Percentiles rank a stretch among this genome's conserved stretches.
Conservation (phyloP, 2,329 filamentous ascomycete genomes). For the Tolypocladium pustulatum region DNA sequence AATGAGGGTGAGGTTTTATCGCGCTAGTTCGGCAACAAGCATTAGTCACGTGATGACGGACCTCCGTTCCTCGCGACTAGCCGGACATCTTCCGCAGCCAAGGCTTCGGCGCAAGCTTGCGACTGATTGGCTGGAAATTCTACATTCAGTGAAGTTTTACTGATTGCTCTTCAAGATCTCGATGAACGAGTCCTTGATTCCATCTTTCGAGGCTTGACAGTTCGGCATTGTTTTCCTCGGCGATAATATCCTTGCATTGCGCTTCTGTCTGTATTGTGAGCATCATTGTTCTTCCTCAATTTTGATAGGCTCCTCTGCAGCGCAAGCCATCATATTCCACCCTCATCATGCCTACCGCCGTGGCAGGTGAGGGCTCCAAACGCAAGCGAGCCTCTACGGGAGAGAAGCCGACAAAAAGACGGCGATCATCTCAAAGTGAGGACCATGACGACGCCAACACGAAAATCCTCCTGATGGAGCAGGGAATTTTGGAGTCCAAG, state of each 20-base stretch:
- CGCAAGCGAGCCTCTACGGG: conserved; percentile 37
- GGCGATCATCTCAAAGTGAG: conserved; percentile 31
- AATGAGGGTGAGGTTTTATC: conserved; percentile 42
- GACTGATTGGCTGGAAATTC: conserved; percentile 2
- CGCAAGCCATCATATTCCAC: not conserved
- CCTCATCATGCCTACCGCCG: conserved; percentile 15
- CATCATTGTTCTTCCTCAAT: not conserved
- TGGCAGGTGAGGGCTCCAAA: conserved; percentile 24
- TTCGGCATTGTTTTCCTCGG: not conserved
- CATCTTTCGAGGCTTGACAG: not conserved
- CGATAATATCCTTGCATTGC: not conserved
- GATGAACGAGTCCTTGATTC: not conserved
- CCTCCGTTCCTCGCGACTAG: conserved; percentile 4
- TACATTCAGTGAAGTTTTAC: conserved; percentile 3
- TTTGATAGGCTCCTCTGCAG: not conserved
- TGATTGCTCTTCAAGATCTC: not conserved
- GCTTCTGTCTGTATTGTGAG: not conserved
- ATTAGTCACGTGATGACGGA: conserved; percentile 23
- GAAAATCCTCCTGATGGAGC: conserved; percentile 65
- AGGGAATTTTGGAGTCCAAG: conserved; percentile 72
- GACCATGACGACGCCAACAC: conserved; percentile 45
- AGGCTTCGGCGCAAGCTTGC: conserved; percentile 6
- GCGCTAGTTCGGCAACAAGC: conserved; percentile 28
- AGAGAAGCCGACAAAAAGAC: conserved; percentile 38
- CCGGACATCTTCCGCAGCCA: conserved; percentile 12